These are phyloP conservation scores for Aegilops umbellulata DNA, from an alignment of 176 grass and related monocot genomes.

Conservation along the genomic window DNA sequence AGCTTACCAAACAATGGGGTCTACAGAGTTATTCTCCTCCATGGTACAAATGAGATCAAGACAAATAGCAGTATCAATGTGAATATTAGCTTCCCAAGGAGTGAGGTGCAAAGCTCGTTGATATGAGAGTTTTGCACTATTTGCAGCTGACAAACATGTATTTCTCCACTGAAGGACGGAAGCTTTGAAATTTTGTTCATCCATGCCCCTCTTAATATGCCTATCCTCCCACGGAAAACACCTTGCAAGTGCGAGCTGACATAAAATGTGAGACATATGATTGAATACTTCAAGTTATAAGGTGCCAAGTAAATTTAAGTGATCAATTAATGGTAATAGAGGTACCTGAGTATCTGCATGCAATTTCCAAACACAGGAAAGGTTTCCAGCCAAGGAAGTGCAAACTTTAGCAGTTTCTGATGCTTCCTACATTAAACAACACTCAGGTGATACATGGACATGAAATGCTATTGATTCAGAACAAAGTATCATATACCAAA, in stretches of 20 bases:
- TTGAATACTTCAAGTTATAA: constrained; percentile 20
- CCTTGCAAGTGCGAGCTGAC: constrained; percentile 72
- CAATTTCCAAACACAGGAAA: constrained; percentile 93
- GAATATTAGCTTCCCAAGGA: constrained; percentile 95
- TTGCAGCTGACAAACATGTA: constrained; percentile 54
- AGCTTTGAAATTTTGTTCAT: constrained; percentile 54
- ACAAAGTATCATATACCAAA: constrained; percentile 27
- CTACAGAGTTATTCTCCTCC: constrained; percentile 27
- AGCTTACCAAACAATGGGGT: constrained; percentile 61
- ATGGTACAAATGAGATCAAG: constrained; percentile 71
- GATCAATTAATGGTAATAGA: neutral
- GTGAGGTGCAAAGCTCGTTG: constrained; percentile 64
- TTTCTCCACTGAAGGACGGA: constrained; percentile 70
- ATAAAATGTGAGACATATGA: constrained; percentile 8
- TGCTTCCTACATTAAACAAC: constrained; percentile 65
- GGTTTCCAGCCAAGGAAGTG: constrained; percentile 61
- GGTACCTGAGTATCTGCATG: constrained; percentile 73
- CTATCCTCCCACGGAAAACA: constrained; percentile 78
- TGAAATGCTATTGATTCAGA: constrained; percentile 10
- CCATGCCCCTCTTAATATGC: constrained; percentile 30
- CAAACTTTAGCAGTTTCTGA: constrained; percentile 65
- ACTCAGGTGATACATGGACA: neutral
- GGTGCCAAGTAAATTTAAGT: constrained; percentile 23
- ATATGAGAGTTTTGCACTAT: constrained; percentile 74
- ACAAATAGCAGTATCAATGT: constrained; percentile 74